These are phyloP conservation scores for Claviceps spartinae DNA, from an alignment of 2,329 filamentous ascomycete species.

Conservation along the genomic window DNA sequence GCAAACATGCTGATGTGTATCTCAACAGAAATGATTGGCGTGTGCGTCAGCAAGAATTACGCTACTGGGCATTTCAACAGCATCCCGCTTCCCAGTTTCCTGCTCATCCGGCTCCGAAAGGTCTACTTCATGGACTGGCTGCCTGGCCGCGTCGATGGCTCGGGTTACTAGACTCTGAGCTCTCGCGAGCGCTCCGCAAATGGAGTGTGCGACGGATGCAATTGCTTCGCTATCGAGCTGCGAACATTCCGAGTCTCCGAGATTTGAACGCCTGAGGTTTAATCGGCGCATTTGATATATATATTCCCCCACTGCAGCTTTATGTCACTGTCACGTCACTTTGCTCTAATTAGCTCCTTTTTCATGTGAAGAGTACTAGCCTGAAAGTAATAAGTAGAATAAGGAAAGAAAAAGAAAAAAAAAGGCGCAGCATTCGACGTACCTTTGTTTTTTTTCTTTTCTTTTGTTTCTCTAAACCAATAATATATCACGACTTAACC, in stretches of 20 bases:
- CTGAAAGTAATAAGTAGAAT: background rate
- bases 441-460: background rate
- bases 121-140: background rate
- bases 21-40: background rate
- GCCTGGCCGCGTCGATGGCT: background rate
- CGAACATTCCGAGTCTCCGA: background rate
- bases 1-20: background rate
- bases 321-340: background rate
- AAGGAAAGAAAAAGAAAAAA: background rate
- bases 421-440: background rate
- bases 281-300: background rate
- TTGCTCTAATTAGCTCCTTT: background rate
- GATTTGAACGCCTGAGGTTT: background rate
- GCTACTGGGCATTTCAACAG: background rate
- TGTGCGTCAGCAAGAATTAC: background rate
- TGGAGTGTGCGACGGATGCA: background rate
- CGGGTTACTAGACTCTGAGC: background rate
- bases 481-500: background rate
- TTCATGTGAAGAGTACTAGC: background rate
- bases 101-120: background rate
- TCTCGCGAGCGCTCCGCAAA: background rate
- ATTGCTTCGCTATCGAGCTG: background rate
- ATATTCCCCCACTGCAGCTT: background rate
- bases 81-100: background rate
- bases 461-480: background rate